phyloP scores from a whole-genome alignment of 2,329 filamentous ascomycete genomes.

The Eutypella sp. region DNA sequence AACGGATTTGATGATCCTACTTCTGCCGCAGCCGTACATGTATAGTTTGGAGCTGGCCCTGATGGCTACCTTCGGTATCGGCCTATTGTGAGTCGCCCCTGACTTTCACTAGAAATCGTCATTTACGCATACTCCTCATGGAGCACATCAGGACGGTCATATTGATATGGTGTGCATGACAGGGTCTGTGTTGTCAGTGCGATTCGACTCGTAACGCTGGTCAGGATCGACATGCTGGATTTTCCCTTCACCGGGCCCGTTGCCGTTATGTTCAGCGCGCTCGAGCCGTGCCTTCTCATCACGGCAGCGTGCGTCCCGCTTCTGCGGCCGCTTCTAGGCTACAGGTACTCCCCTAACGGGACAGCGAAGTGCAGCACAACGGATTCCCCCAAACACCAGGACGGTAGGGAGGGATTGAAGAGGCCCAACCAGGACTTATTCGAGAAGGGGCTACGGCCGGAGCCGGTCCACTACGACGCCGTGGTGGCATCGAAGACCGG shows the following conservation, averaged over 20 bases:
- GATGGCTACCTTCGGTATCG: constrained; percentile 26
- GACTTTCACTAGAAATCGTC: no score
- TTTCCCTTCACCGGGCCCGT: constrained; percentile 29
- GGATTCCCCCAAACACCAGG: constrained; percentile 5
- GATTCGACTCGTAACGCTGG: constrained; percentile 30
- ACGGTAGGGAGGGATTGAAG: constrained; percentile 17
- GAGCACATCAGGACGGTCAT: not conserved
- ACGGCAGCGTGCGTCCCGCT: constrained; percentile 35
- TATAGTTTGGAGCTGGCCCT: constrained; percentile 24
- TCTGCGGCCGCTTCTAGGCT: constrained; percentile 33
- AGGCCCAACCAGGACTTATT: constrained; percentile 24
- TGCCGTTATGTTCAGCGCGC: constrained; percentile 30
- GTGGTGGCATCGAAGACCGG: not conserved
- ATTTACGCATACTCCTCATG: no score
- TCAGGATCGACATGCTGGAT: constrained; percentile 28
- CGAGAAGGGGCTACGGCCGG: constrained; percentile 22
- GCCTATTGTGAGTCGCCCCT: constrained; percentile 24
- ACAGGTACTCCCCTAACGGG: constrained; percentile 12
- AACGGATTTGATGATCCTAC: constrained; percentile 27
- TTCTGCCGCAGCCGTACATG: constrained; percentile 28
- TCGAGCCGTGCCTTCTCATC: constrained; percentile 35
- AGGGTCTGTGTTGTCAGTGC: constrained; percentile 22
- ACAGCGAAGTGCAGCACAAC: constrained; percentile 10
- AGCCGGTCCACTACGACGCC: constrained; percentile 3
- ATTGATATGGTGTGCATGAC: not conserved